Evolutionary conservation across 2,329 filamentous ascomycete species (phyloP), one percentile per base, ranked within the genome.

Genomic region (Bimuria novae-zelandiae): DNA sequence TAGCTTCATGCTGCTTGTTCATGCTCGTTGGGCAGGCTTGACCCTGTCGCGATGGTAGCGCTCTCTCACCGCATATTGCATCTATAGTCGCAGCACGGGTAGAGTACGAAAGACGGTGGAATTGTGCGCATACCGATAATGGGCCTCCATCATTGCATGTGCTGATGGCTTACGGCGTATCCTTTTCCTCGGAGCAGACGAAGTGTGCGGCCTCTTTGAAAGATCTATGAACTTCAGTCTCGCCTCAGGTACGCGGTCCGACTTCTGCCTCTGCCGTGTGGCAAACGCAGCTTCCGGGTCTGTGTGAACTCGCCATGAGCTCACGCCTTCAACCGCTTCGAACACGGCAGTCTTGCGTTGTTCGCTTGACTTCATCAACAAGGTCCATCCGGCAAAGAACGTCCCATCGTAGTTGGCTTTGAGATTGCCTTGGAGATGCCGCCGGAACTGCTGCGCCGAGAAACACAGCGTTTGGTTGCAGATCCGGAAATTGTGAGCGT

Each of bases 381-480:
- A 50, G 1, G 63, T 61, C 64, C 64, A 68, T 5, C 63, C 64
- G 1, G 63, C 64, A 25, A 60, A 64, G 17, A 68, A 49, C 0
- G 60, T 64, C 5, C 49, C 59, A 25, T 68, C 64, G 35, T 52
- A 57, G 29, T 56, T 62, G 4, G 52, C 50, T 40, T 51, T 62
- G 49, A 66, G 64, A 36, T 37, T 61, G 44, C 66, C 65, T 43
- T 65, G 62, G 2, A 68, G 59, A 43, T 68, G 65, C 37, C 66
- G 65, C 21, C 65, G 59, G 43, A 65, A 68, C 1, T 56, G 52
- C 41, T 68, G 65, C 0, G 57, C 62, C 1, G 65, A 68, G 46
- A 66, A 68, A 50, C 66, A 65, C 8, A 68, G 50, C 17, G 56
- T 54, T 32, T 68, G 65, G 29, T 59, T 63, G 47, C 65, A 68